A percentile compares a stretch with the other conserved stretches of the same genome.
Evolutionary conservation across 225 moss, liverwort and hornwort species (phyloP).

Genomic region (Pleurozium schreberi): DNA sequence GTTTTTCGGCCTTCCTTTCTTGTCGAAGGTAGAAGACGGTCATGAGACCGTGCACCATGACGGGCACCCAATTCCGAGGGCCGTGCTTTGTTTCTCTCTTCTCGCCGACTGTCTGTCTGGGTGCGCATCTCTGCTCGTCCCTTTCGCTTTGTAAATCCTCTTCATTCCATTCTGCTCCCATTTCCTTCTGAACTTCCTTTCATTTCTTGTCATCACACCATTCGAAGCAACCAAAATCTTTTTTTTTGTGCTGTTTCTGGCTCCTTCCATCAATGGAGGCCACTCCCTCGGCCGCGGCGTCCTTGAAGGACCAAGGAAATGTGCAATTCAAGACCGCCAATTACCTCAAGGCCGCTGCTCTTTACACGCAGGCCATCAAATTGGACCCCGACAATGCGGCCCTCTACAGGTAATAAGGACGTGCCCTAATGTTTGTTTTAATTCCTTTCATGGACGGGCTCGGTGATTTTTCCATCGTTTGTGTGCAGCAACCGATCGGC

Average conservation of each 20-base stretch:
- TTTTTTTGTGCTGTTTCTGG: background rate
- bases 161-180: background rate
- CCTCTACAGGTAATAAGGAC: conserved; percentile 47
- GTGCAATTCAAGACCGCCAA: conserved; percentile 69
- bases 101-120: background rate
- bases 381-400: conserved; percentile 79
- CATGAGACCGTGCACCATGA: no score
- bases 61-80: background rate
- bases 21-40: no score
- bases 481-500: conserved; percentile 88
- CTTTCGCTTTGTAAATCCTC: background rate
- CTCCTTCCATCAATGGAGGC: conserved; percentile 14
- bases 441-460: background rate
- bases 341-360: conserved; percentile 88
- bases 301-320: conserved; percentile 87
- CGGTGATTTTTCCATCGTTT: background rate
- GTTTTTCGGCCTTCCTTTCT: no score
- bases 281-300: conserved; percentile 23
- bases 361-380: conserved; percentile 97
- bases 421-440: background rate
- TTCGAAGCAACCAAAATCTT: background rate
- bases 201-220: background rate
- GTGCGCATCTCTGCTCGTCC: background rate
- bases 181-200: background rate
- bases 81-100: background rate